Base-by-base conservation (phyloP, 1,139 yeast genomes). In the Blastobotrys aristatus region DNA sequence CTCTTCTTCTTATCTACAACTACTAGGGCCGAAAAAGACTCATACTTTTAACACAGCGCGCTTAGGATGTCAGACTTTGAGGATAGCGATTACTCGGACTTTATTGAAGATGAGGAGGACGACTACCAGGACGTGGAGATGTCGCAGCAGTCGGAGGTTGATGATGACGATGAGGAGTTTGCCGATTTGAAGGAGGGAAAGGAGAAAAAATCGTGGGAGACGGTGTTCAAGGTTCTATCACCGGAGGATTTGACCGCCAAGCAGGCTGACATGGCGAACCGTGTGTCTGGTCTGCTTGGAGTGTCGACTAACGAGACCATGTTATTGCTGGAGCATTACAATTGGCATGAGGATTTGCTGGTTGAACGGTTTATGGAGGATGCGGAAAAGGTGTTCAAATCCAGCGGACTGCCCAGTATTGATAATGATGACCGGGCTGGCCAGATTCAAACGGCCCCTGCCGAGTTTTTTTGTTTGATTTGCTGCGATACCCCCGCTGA, bases 261-360 rank as follows among this genome's bases (percentile, higher is more conserved):
- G 31, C 68, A 59, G 44, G 51, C 49, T 32, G 55, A 56, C 32
- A 60, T 61, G 47, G 52, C 60, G 24, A 60, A 56, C n/a, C 58
- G 60, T 16, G 62, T 70, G 4, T 54, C 65, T 3, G 56, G 57
- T 59, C 52, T 76, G 60, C 46, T 71, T 48, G 65, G 65, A 4
- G 49, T 69, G 8, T 65, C 75, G 40, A 54, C 64, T 7, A 65
- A 67, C 7, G 74, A 72, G 46, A 76, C 78, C 11, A 62, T 79
- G 21, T 65, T 80, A 2, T 66, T 89, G 61, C 69, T 87, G 37
- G 80, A 83, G 45, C 64, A 70, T 48, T 82, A 72, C 62, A 74
- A 76, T 43, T 88, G 96, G 96, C 87, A 83, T 61, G 76, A 77
- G 40, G 94, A 86, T 50, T 76, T 76, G 45, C 73, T 87, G 36